phyloP scores from a whole-genome alignment of 768 basidiomycete genomes.

The Mycena capillaripes region DNA sequence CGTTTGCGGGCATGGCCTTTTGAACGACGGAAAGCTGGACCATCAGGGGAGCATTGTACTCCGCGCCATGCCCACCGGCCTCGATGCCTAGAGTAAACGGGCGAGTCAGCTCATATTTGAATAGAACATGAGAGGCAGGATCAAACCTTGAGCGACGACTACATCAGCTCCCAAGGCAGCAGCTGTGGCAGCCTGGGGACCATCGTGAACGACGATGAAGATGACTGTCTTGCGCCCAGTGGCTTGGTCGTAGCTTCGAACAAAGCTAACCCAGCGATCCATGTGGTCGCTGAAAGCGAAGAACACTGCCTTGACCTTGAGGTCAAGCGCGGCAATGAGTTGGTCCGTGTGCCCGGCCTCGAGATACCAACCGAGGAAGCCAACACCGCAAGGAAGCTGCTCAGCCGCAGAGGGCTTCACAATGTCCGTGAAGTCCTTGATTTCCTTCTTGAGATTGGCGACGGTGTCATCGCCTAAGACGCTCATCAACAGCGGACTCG shows the following conservation, averaged over 20 bases:
- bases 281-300: constrained; percentile 14
- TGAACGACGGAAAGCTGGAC: constrained; percentile 1
- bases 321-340: no score
- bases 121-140: not conserved
- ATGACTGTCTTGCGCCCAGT: not conserved
- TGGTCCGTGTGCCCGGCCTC: no score
- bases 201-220: not conserved
- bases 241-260: not conserved
- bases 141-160: not conserved
- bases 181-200: no score
- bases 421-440: not conserved
- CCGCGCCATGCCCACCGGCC: constrained; percentile 3
- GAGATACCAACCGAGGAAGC: no score
- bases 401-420: not conserved
- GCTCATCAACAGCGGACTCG: not conserved
- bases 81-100: not conserved
- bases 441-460: not conserved
- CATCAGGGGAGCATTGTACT: not conserved
- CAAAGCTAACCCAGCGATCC: constrained; percentile 9
- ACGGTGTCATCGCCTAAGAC: not conserved
- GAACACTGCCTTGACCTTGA: no score
- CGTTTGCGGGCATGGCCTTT: not conserved
- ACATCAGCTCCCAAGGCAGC: not conserved
- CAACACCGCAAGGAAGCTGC: not conserved
- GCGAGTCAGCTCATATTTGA: not conserved